Conservation (phyloP, 805 yeast species). For the Danielozyma ontarioensis region DNA sequence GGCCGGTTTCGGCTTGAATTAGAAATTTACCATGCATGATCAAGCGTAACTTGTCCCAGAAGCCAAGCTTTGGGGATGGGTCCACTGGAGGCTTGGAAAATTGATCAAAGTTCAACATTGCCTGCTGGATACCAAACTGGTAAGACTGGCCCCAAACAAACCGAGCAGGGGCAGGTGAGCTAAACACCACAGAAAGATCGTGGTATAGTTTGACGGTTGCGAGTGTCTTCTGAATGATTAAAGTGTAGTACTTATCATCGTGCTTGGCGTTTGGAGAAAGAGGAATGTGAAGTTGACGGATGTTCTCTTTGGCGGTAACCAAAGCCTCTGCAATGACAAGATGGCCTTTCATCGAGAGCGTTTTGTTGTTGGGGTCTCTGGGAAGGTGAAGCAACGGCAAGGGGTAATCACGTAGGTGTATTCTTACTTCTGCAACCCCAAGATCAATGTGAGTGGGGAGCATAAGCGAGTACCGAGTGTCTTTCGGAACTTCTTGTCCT, state of each 20-base stretch:
- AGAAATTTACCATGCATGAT: constrained; percentile 67
- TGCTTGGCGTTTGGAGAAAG: constrained; percentile 47
- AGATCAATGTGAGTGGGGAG: constrained; percentile 61
- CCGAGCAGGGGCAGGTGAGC: constrained; percentile 53
- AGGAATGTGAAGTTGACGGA: constrained; percentile 60
- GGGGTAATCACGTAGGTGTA: constrained; percentile 82
- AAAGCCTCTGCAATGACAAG: constrained; percentile 65
- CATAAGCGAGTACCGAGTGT: constrained; percentile 60
- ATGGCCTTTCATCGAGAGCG: constrained; percentile 49
- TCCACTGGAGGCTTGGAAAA: constrained; percentile 89
- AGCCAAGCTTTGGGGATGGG: constrained; percentile 78
- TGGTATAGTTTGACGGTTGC: constrained; percentile 71
- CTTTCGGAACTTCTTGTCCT: constrained; percentile 81
- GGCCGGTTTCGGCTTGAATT: constrained; percentile 45
- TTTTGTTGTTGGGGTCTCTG: constrained; percentile 22
- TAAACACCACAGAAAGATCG: constrained; percentile 50
- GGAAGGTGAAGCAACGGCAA: constrained; percentile 78
- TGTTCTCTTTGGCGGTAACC: constrained; percentile 42
- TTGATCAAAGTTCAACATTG: constrained; percentile 71
- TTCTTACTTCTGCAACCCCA: constrained; percentile 54
- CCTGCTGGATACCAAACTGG: constrained; percentile 78
- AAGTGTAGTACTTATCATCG: constrained; percentile 38
- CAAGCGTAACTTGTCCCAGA: constrained; percentile 86
- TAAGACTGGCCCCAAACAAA: constrained; percentile 83
- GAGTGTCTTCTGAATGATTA: constrained; percentile 70